Evolutionary conservation across 192 early-diverging fungal genomes (phyloP), one percentile per base, ranked within the genome.

Genomic region (Linderina pennispora): DNA sequence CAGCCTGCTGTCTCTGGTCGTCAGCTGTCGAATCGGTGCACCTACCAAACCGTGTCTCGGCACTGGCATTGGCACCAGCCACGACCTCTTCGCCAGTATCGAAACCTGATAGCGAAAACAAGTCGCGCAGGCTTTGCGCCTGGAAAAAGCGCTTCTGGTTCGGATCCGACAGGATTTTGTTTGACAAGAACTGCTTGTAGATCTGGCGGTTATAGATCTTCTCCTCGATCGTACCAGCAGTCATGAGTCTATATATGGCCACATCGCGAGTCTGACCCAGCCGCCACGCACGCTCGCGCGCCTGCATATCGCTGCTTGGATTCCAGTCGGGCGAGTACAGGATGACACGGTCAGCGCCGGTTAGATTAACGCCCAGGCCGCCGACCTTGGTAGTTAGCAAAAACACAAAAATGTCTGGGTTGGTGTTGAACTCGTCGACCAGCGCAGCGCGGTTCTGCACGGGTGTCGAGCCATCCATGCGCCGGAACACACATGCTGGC

Each of bases 281-380:
- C 22, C 96, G 70, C 92, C 92, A 97, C 1, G 94, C 94, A 19
- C 96, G 79, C 72, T 99, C 94, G 37, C 93, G 71, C 1, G 96
- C 94, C 48, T 99, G 96, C 18, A 87, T 76, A 63, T 99, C 96
- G 24, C 88, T 95, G 14, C 90, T 92, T 2, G 94, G 94, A 52
- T 99, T 99, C 96, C 96, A 99, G 53, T 99, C 96, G 3, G 96
- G 96, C 75, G 97, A 94, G 63, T 78, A 99, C 18, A 99, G 81
- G 17, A 99, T 85, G 5, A 97, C 84, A 0, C 96, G 82, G 55
- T 97, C 80, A 0, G 96, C 96, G 0, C 92, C 92, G 0, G 90
- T 96, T 42, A 99, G 67, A 53, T 99, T 97, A 35, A 96, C 80
- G 2, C 96, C 96, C 8, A 99, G 69, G 1, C 96, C 96, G 15